These are phyloP conservation scores for Tylopilus subfusipes DNA, from an alignment of 768 basidiomycete genomes.

Conservation along the genomic window DNA sequence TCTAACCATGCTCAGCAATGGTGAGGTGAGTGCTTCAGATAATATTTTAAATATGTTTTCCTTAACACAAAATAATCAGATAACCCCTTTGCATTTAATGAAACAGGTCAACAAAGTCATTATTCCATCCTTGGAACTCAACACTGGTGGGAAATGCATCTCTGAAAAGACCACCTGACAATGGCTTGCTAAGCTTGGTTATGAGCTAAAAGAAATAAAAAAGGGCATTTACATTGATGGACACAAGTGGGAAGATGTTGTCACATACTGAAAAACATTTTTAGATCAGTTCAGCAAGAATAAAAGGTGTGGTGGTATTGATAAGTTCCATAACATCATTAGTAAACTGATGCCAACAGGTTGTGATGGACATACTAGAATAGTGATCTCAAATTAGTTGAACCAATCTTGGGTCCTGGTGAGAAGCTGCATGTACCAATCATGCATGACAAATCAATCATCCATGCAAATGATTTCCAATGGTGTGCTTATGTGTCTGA, in stretches of 20 bases:
- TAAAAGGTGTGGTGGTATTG: neutral
- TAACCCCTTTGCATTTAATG: neutral
- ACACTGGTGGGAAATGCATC: neutral
- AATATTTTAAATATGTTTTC: too few species aligned
- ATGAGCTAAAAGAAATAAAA: slow-evolving; percentile 21
- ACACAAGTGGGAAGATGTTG: neutral
- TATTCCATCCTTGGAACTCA: neutral
- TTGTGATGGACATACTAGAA: neutral
- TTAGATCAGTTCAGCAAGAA: neutral
- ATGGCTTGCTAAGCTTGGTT: slow-evolving; percentile 34
- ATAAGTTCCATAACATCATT: too few species aligned
- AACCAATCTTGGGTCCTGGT: neutral
- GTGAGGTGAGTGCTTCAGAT: neutral
- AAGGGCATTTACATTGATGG: slow-evolving; percentile 15
- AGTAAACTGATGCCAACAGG: too few species aligned
- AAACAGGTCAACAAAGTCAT: neutral
- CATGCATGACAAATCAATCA: slow-evolving; percentile 21
- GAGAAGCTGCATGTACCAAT: neutral
- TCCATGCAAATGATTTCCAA: slow-evolving; percentile 21
- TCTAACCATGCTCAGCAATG: neutral
- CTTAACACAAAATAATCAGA: neutral
- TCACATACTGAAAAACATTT: neutral
- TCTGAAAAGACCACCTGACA: slow-evolving; percentile 19
- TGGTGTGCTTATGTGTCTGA: neutral
- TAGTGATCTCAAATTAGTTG: neutral